Evolutionary conservation across 2,329 filamentous ascomycete genomes (phyloP).

Genomic region (Colletotrichum tropicicola): DNA sequence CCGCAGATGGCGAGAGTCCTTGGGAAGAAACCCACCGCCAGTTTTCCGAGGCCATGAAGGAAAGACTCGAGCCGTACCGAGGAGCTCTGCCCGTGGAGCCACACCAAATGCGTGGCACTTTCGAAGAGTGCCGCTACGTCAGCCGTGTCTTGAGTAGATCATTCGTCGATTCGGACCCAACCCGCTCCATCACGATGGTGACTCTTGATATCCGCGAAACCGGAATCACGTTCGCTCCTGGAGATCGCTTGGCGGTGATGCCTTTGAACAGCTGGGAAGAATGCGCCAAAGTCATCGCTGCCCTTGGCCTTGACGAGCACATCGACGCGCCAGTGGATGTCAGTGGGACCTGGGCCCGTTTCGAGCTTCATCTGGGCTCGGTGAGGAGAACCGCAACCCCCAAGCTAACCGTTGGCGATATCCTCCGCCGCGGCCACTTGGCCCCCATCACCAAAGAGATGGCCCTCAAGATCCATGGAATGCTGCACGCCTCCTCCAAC

Average conservation of each 20-base stretch:
- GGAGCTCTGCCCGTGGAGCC: slow-evolving; percentile 56
- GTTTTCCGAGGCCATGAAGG: slow-evolving; percentile 63
- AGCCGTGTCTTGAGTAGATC: slow-evolving; percentile 52
- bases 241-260: slow-evolving; percentile 63
- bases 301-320: slow-evolving; percentile 57
- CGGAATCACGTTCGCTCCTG: slow-evolving; percentile 61
- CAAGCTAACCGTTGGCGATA: slow-evolving; percentile 53
- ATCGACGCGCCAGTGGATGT: slow-evolving; percentile 50
- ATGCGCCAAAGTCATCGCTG: slow-evolving; percentile 61
- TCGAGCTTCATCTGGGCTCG: slow-evolving; percentile 54
- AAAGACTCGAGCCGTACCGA: slow-evolving; percentile 58
- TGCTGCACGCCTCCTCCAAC: slow-evolving; percentile 59
- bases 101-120: slow-evolving; percentile 62
- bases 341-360: slow-evolving; percentile 53
- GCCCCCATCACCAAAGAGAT: slow-evolving; percentile 61
- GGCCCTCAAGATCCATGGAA: slow-evolving; percentile 55
- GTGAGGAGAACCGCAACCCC: slow-evolving; percentile 39
- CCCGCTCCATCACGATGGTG: slow-evolving; percentile 56
- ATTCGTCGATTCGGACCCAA: slow-evolving; percentile 55
- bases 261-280: slow-evolving; percentile 63
- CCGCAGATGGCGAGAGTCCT: slow-evolving; percentile 49
- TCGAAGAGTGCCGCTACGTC: slow-evolving; percentile 62
- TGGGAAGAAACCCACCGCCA: slow-evolving; percentile 61
- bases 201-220: slow-evolving; percentile 61
- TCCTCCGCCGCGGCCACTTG: slow-evolving; percentile 60